These are phyloP conservation scores for Annona squamosa DNA, from an alignment of 164 flowering plant species.

Conservation along the genomic window DNA sequence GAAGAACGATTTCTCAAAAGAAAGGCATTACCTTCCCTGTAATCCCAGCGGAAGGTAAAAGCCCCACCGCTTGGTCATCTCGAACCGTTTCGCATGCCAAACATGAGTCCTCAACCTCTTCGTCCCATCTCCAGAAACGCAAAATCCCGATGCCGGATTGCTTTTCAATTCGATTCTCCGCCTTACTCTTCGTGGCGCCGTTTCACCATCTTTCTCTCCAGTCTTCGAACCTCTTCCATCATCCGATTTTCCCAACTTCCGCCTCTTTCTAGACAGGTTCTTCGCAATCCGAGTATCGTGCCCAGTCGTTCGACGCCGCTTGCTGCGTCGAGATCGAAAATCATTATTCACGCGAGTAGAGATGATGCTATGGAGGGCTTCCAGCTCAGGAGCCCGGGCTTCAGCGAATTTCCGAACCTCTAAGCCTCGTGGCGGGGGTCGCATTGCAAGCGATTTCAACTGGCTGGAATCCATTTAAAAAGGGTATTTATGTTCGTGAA, in stretches of 20 bases:
- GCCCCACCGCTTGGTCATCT: constrained; percentile 79
- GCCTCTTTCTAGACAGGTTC: constrained; percentile 29
- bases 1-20: not conserved
- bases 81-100: constrained; percentile 90
- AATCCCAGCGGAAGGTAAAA: constrained; percentile 72
- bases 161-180: constrained; percentile 47
- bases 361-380: constrained; percentile 50
- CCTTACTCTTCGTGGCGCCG: constrained; percentile 42
- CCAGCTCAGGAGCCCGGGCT: constrained; percentile 63
- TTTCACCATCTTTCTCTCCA: constrained; percentile 10
- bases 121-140: constrained; percentile 68
- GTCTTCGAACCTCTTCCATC: constrained; percentile 9
- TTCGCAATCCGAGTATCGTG: constrained; percentile 33
- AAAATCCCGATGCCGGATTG: constrained; percentile 48
- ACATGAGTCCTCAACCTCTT: constrained; percentile 85
- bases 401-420: constrained; percentile 59
- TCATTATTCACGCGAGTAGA: constrained; percentile 41
- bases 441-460: not conserved
- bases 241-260: constrained; percentile 14
- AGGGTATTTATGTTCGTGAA: too few relatives aligned
- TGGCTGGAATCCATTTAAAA: not conserved
- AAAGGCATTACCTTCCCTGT: constrained; percentile 62
- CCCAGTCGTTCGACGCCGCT: constrained; percentile 76
- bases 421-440: constrained; percentile 47
- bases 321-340: constrained; percentile 49